Base-by-base conservation (phyloP, 495 filamentous ascomycete species). In the Elasticomyces elasticus region DNA sequence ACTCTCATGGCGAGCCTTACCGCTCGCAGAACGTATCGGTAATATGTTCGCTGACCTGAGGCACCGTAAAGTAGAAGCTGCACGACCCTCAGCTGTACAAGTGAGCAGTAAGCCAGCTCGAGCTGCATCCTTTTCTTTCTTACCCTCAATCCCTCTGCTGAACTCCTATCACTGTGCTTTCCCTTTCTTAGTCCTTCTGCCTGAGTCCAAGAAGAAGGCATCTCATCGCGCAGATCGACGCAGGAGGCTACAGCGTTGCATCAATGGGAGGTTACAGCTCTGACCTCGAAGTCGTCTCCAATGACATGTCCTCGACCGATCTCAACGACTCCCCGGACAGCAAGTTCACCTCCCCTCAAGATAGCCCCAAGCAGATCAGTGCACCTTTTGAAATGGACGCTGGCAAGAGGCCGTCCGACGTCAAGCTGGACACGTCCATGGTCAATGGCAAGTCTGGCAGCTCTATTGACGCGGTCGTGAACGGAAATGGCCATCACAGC, bases 241-340 rank as follows among this genome's bases (percentile, higher is more conserved):
- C n/a, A n/a, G n/a, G n/a, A n/a, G n/a, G n/a, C n/a, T n/a, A n/a
- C n/a, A n/a, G n/a, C n/a, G n/a, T n/a, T n/a, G n/a, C n/a, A n/a
- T 31, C 45, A 12, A 26, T 19, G 17, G 49, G 44, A 23, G 40
- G 37, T 23, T 37, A 42, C 19, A 24, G 35, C 51, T 54, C 51
- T 22, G 51, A 54, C 41, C 51, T 54, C n/a, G 51, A 54, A 20
- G 51, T 54, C 27, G 40, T 54, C 26, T 54, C 51, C 7, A 54
- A 54, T 19, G 40, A 54, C 11, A 54, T 54, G 43, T 15, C 48
- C n/a, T n/a, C 30, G 5, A 20, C 20, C 5, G 25, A n/a, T 2
- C n/a, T 47, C 12, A 48, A 30, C 40, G 51, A 41, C 15, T 20
- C 11, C 20, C 37, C 44, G 11, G 51, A 46, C 41, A 54, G 51